These are phyloP conservation scores for Ramaria sp. DNA, from an alignment of 768 basidiomycete genomes.

Conservation along the genomic window DNA sequence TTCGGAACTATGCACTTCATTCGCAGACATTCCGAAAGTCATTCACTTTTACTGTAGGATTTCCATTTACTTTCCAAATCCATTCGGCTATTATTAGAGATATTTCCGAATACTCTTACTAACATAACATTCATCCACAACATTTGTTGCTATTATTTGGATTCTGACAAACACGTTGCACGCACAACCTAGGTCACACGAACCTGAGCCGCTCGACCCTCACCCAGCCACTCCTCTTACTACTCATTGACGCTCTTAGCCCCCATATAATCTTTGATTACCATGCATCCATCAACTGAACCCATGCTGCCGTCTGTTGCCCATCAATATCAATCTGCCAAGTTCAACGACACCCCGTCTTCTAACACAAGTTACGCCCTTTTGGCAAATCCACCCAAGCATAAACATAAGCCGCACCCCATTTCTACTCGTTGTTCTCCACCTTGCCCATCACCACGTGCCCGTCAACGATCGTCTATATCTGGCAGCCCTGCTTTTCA, in stretches of 20 bases:
- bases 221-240: too few relatives aligned
- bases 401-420: constrained; percentile 3
- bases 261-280: neutral
- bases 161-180: too few relatives aligned
- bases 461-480: neutral
- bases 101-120: too few relatives aligned
- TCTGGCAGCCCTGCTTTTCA: neutral
- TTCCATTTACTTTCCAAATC: too few relatives aligned
- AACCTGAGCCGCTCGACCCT: too few relatives aligned
- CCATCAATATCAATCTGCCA: neutral
- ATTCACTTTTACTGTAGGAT: too few relatives aligned
- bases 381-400: neutral
- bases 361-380: neutral
- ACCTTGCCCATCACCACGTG: neutral
- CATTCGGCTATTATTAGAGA: too few relatives aligned
- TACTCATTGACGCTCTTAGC: neutral
- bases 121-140: too few relatives aligned
- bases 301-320: neutral
- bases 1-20: too few relatives aligned
- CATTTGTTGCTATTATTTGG: too few relatives aligned
- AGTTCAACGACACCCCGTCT: neutral
- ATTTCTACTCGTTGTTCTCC: neutral
- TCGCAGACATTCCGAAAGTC: too few relatives aligned
- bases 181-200: too few relatives aligned
- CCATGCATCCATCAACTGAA: neutral